Percentiles rank a stretch among this genome's conserved stretches.
These are phyloP conservation scores for Skeletonema grethae DNA, from an alignment of 108 stramenopile species.

Conservation along the genomic window DNA sequence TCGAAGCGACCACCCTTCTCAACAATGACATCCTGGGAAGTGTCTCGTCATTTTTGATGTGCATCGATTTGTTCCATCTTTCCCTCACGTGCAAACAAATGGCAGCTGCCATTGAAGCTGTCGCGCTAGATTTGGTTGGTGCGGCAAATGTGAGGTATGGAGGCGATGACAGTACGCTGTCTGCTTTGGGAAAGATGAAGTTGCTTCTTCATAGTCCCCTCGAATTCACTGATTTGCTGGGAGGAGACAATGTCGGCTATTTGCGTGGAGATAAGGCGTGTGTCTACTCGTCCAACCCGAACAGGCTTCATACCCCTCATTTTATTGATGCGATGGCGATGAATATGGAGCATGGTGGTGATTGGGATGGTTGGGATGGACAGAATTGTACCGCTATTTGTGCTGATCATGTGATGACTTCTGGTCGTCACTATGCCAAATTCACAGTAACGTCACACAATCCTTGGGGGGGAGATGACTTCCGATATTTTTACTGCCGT, in stretches of 20 bases:
- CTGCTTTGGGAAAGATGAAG: background rate
- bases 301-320: background rate
- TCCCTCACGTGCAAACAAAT: background rate
- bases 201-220: background rate
- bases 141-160: background rate
- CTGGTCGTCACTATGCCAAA: slow-evolving; percentile 1
- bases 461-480: background rate
- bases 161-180: background rate
- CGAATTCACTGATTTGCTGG: background rate
- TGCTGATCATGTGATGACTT: slow-evolving; percentile 1
- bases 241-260: background rate
- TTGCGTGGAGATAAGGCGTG: background rate
- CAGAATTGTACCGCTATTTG: background rate
- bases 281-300: slow-evolving; percentile 1
- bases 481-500: background rate
- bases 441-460: background rate
- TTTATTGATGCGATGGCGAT: background rate
- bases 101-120: background rate
- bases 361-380: slow-evolving; percentile 1
- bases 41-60: background rate
- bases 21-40: background rate
- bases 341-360: background rate
- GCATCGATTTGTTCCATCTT: background rate
- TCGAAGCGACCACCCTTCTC: background rate
- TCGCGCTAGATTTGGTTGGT: background rate